Percentiles rank a stretch among this genome's conserved stretches.
These are phyloP conservation scores for Furcasterigmium sp. DNA, from an alignment of 2,329 filamentous ascomycete species.

Conservation along the genomic window DNA sequence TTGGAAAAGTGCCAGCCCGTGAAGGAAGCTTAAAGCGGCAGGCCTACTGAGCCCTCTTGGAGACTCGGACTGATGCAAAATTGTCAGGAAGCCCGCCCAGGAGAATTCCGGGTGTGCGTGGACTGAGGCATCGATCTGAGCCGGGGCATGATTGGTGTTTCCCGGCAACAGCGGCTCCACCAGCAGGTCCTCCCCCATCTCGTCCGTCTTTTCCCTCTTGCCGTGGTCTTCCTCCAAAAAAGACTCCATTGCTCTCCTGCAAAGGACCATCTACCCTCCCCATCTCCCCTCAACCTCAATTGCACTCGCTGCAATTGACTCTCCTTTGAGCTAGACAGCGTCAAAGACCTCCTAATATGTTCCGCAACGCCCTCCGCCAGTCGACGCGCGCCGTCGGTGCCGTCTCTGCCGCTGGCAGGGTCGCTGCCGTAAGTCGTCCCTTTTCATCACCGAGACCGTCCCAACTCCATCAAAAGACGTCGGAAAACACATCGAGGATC, in stretches of 20 bases:
- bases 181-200: slow-evolving; percentile 16
- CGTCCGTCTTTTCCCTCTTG: slow-evolving; percentile 34
- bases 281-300: slow-evolving; percentile 59
- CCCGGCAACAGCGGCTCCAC: slow-evolving; percentile 15
- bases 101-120: slow-evolving; percentile 13
- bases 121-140: slow-evolving; percentile 13
- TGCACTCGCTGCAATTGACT: slow-evolving; percentile 61
- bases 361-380: slow-evolving; percentile 97
- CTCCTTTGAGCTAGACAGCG: slow-evolving; percentile 44
- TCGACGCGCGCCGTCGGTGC: slow-evolving; percentile 92
- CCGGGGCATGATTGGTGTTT: slow-evolving; percentile 7
- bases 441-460: slow-evolving; percentile 27
- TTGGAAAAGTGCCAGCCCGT: no score
- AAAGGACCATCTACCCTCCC: slow-evolving; percentile 44
- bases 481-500: slow-evolving; percentile 31
- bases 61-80: no score
- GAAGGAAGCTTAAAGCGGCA: no score
- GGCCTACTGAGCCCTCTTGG: no score
- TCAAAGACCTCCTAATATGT: slow-evolving; percentile 67
- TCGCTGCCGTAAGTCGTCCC: slow-evolving; percentile 80
- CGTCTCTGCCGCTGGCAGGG: slow-evolving; percentile 86
- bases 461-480: slow-evolving; percentile 40
- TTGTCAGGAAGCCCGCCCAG: no score
- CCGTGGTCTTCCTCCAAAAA: slow-evolving; percentile 28
- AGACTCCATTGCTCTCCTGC: slow-evolving; percentile 39